phyloP scores from a whole-genome alignment of 1,139 yeast species.

The Taiozyma onychis region DNA sequence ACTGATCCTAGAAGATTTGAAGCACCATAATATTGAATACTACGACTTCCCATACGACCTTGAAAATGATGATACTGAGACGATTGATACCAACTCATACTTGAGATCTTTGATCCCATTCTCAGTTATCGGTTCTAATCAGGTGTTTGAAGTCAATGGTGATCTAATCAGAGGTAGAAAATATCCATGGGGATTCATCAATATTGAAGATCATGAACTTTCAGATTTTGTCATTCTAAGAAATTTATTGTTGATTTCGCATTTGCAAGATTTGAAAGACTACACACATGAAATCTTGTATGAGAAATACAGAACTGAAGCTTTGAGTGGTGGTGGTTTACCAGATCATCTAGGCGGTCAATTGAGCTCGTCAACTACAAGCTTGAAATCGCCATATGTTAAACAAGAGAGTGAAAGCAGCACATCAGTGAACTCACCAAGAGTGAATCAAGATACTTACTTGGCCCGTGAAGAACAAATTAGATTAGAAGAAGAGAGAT shows the following conservation, averaged over 20 bases:
- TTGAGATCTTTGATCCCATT: conserved; percentile 78
- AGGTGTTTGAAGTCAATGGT: conserved; percentile 54
- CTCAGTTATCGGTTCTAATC: conserved; percentile 77
- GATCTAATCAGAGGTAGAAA: conserved; percentile 68
- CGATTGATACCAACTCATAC: conserved; percentile 74
- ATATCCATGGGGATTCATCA: conserved; percentile 94
- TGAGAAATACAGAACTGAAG: conserved; percentile 89
- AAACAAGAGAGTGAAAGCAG: conserved; percentile 24
- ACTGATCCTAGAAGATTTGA: conserved; percentile 64
- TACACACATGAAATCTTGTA: conserved; percentile 87
- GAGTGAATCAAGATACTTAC: conserved; percentile 36
- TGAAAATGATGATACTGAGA: conserved; percentile 63
- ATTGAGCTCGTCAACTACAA: conserved; percentile 13
- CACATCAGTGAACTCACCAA: conserved; percentile 16
- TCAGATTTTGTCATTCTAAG: conserved; percentile 83
- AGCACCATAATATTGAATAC: conserved; percentile 71
- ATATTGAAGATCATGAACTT: conserved; percentile 77
- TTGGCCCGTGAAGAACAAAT: conserved; percentile 75
- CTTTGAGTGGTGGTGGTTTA: conserved; percentile 51
- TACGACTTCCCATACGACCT: conserved; percentile 72
- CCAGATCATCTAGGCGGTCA: conserved; percentile 19
- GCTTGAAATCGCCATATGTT: conserved; percentile 18
- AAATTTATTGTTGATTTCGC: conserved; percentile 84
- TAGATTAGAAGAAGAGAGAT: conserved; percentile 72
- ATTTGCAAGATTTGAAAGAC: conserved; percentile 88